A percentile compares a stretch with the other conserved stretches of the same genome.
phyloP scores from a whole-genome alignment of 2,329 filamentous ascomycete species.

The Pseudophaeomoniella oleicola region DNA sequence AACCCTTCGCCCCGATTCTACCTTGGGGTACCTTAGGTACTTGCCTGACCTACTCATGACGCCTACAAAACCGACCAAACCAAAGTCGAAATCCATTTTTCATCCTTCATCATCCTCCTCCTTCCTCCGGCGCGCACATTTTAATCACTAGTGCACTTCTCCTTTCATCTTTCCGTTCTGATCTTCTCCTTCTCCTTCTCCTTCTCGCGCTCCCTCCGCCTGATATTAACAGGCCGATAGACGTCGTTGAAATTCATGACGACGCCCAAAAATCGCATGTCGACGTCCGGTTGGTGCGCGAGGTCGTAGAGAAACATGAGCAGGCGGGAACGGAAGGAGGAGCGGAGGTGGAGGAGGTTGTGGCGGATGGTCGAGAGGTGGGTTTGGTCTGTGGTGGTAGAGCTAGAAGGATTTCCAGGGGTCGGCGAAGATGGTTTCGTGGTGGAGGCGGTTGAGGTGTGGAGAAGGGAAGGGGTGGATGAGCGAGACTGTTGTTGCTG shows the following conservation, averaged over 20 bases:
- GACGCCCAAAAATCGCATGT: conserved; percentile 89
- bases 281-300: conserved; percentile 82
- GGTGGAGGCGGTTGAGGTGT: conserved; percentile 5
- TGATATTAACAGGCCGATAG: conserved; percentile 62
- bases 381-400: conserved; percentile 32
- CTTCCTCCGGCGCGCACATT: neutral
- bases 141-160: conserved; percentile 1
- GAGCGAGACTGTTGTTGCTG: neutral
- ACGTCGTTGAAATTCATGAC: conserved; percentile 99
- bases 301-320: conserved; percentile 78
- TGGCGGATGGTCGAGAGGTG: conserved; percentile 63
- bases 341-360: conserved; percentile 56
- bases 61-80: neutral
- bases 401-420: conserved; percentile 18
- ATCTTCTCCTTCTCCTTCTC: conserved; percentile 18
- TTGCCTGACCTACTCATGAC: too few relatives aligned
- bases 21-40: too few relatives aligned
- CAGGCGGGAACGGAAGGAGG: conserved; percentile 62
- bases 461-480: conserved; percentile 10
- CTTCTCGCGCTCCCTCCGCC: conserved; percentile 24
- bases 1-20: too few relatives aligned
- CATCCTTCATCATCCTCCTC: too few relatives aligned
- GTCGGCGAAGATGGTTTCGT: conserved; percentile 22
- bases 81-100: neutral
- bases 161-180: conserved; percentile 8